Evolutionary conservation across 805 yeast species (phyloP).

Genomic region (Wickerhamomyces chaumierensis): DNA sequence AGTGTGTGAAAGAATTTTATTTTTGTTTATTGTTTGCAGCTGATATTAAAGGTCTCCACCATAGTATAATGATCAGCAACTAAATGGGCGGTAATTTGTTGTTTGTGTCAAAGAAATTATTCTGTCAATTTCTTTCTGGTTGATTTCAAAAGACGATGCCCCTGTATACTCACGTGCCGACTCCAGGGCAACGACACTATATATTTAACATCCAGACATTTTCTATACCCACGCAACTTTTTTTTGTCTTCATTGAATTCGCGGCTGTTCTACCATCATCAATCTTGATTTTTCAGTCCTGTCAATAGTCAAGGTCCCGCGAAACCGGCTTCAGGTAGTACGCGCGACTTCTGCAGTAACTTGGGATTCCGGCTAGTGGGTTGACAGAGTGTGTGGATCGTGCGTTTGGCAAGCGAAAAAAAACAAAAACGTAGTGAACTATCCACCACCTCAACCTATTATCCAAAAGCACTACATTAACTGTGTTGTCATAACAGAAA

Average conservation of each 20-base stretch:
- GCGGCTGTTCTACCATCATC: not conserved
- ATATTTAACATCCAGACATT: not conserved
- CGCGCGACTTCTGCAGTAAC: not conserved
- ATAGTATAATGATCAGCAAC: too few relatives aligned
- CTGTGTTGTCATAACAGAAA: not conserved
- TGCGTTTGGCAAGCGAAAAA: not conserved
- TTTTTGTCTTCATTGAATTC: too few relatives aligned
- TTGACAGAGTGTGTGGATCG: not conserved
- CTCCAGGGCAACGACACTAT: not conserved
- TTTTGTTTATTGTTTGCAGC: too few relatives aligned
- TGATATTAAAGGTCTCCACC: too few relatives aligned
- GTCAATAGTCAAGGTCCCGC: not conserved
- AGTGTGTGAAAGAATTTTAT: too few relatives aligned
- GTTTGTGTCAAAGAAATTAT: too few relatives aligned
- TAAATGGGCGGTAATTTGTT: too few relatives aligned
- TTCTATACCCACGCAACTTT: not conserved
- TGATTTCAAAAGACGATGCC: not conserved
- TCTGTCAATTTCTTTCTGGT: too few relatives aligned
- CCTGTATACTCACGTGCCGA: not conserved
- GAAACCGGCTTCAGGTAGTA: not conserved
- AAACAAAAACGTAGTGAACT: not conserved
- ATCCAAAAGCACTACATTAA: slow-evolving; percentile 1
- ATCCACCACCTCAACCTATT: not conserved
- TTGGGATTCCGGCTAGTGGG: not conserved
- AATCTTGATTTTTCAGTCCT: not conserved